Conservation (phyloP, 208 protist species). For the Tritrichomonas foetus region DNA sequence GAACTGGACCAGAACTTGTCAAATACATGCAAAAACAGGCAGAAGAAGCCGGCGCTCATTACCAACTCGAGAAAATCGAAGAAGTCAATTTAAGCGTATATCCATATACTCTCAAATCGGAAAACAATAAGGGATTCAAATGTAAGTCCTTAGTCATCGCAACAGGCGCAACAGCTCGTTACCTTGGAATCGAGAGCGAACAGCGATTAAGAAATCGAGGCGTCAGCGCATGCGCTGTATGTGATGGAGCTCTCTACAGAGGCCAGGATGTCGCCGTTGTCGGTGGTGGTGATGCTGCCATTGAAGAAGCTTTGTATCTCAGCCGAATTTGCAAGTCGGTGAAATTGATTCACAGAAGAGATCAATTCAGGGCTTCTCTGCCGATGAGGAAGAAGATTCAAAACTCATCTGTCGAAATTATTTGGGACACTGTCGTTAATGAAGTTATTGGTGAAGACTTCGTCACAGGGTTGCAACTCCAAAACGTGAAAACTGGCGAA, state of each 20-base stretch:
- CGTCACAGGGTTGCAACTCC: slow-evolving; percentile 44
- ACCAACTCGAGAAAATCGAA: slow-evolving; percentile 55
- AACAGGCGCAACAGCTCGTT: slow-evolving; percentile 64
- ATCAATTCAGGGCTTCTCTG: slow-evolving; percentile 66
- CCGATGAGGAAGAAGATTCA: slow-evolving; percentile 63
- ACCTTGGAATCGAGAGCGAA: slow-evolving; percentile 53
- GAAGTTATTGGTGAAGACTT: slow-evolving; percentile 53
- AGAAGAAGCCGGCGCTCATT: slow-evolving; percentile 44
- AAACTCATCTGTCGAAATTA: slow-evolving; percentile 43
- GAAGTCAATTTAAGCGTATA: slow-evolving; percentile 54
- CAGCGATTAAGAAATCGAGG: slow-evolving; percentile 61
- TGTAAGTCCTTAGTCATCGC: slow-evolving; percentile 64
- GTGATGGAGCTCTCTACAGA: slow-evolving; percentile 58
- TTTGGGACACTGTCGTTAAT: slow-evolving; percentile 57
- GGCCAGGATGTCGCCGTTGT: slow-evolving; percentile 57
- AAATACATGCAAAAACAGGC: slow-evolving; percentile 56
- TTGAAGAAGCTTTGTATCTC: slow-evolving; percentile 66
- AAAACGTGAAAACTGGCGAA: slow-evolving; percentile 45
- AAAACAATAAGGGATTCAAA: not conserved
- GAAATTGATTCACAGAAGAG: slow-evolving; percentile 64
- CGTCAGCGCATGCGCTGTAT: slow-evolving; percentile 67
- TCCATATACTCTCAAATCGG: slow-evolving; percentile 37
- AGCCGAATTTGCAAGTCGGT: slow-evolving; percentile 62
- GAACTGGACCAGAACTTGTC: slow-evolving; percentile 58
- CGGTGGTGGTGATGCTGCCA: slow-evolving; percentile 67